Percentiles rank a stretch among this genome's conserved stretches.
Conservation (phyloP, 106 monocot genomes). For the Acorus calamus region DNA sequence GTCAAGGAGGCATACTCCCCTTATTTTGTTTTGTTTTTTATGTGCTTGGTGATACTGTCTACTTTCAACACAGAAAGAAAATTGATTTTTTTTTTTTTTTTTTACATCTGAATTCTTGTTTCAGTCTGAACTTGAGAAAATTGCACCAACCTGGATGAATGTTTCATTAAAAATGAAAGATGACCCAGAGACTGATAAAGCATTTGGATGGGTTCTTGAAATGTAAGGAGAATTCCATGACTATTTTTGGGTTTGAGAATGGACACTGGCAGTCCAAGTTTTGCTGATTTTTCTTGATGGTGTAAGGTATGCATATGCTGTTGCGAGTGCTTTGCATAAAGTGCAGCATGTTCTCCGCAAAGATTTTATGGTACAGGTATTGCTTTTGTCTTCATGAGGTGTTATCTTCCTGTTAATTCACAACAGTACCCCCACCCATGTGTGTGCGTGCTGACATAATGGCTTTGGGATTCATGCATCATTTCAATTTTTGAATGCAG, state of each 20-base stretch:
- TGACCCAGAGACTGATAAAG: constrained; percentile 81
- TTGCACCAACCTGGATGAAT: constrained; percentile 99
- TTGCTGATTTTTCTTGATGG: neutral
- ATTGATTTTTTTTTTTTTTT: neutral
- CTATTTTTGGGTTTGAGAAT: neutral
- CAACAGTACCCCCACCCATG: too few species aligned
- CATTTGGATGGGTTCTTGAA: constrained; percentile 98
- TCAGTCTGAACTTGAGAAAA: constrained; percentile 79
- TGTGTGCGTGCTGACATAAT: too few species aligned
- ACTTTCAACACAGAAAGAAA: neutral
- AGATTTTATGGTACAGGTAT: constrained; percentile 98
- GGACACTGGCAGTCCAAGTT: neutral
- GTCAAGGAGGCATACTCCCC: too few species aligned
- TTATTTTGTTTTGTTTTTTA: too few species aligned
- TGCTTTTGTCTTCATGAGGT: neutral
- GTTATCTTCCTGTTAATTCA: neutral
- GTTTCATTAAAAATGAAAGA: constrained; percentile 88
- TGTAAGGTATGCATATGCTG: constrained; percentile 80
- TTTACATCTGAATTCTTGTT: neutral
- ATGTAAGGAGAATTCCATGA: constrained; percentile 39
- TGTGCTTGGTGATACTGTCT: neutral
- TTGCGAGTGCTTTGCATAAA: constrained; percentile 88
- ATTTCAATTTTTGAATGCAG: constrained; percentile 23
- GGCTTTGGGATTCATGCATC: too few species aligned
- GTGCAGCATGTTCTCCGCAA: constrained; percentile 84